These are phyloP conservation scores for Pseudopithomyces chartarum DNA, from an alignment of 2,329 filamentous ascomycete species.

Conservation along the genomic window DNA sequence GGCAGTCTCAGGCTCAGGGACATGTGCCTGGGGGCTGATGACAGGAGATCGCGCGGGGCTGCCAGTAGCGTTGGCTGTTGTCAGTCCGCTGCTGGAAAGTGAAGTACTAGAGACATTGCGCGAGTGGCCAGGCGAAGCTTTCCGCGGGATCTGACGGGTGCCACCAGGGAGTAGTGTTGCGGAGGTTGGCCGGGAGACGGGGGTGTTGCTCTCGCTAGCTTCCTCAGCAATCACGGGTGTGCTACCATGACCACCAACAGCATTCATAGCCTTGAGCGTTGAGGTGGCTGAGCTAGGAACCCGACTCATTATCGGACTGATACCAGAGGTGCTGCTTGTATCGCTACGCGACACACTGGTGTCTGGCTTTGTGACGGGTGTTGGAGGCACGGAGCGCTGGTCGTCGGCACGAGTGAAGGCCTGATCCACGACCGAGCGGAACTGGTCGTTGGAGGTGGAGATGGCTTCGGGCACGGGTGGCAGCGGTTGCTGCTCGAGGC, in stretches of 20 bases:
- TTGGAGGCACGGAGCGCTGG: constrained; percentile 57
- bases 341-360: constrained; percentile 61
- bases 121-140: constrained; percentile 46
- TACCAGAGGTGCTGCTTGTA: constrained; percentile 65
- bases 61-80: constrained; percentile 62
- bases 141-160: constrained; percentile 36
- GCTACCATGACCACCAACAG: constrained; percentile 43
- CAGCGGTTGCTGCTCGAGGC: constrained; percentile 13
- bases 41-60: constrained; percentile 66
- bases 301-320: constrained; percentile 69
- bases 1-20: constrained; percentile 55
- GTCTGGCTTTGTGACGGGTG: constrained; percentile 53
- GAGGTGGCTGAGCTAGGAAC: constrained; percentile 54
- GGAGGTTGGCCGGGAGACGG: constrained; percentile 42
- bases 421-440: constrained; percentile 62
- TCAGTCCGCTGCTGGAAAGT: constrained; percentile 57
- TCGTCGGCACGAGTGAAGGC: constrained; percentile 67
- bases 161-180: constrained; percentile 33
- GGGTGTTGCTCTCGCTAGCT: constrained; percentile 44
- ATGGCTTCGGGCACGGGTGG: constrained; percentile 24
- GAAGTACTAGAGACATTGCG: constrained; percentile 47
- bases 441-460: constrained; percentile 33
- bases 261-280: constrained; percentile 45
- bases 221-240: constrained; percentile 64
- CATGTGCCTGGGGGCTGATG: constrained; percentile 51